A percentile compares a stretch with the other conserved stretches of the same genome.
These are phyloP conservation scores for Pseudogymnoascus sp. DNA, from an alignment of 2,329 filamentous ascomycete genomes.

Conservation along the genomic window DNA sequence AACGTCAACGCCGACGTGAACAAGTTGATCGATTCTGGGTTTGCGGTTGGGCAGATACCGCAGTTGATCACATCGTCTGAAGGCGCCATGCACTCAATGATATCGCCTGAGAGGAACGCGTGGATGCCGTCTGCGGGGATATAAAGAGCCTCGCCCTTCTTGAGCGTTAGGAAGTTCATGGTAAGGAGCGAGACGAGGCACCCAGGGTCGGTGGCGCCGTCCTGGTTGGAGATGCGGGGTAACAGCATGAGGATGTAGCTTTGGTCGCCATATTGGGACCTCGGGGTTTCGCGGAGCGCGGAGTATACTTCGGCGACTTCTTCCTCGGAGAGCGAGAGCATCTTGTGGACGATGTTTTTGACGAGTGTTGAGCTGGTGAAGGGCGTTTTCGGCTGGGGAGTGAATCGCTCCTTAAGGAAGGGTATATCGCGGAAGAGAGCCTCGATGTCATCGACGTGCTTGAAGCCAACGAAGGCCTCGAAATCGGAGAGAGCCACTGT, in stretches of 20 bases:
- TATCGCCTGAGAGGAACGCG: constrained; percentile 83
- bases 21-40: constrained; percentile 54
- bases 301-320: constrained; percentile 45
- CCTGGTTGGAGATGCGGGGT: constrained; percentile 56
- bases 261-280: constrained; percentile 40
- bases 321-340: constrained; percentile 46
- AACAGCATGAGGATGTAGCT: constrained; percentile 56
- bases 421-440: constrained; percentile 38
- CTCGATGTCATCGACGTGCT: constrained; percentile 53
- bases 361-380: constrained; percentile 53
- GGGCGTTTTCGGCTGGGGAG: constrained; percentile 25
- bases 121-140: constrained; percentile 93
- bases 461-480: constrained; percentile 70
- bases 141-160: constrained; percentile 79
- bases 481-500: constrained; percentile 63
- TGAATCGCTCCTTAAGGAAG: constrained; percentile 17
- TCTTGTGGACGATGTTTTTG: constrained; percentile 40
- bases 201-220: constrained; percentile 55
- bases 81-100: constrained; percentile 96
- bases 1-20: constrained; percentile 59
- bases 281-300: constrained; percentile 40
- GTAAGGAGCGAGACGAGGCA: constrained; percentile 60
- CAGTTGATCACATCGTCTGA: constrained; percentile 85
- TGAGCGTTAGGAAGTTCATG: constrained; percentile 65
- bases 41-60: constrained; percentile 61